Base-by-base conservation (phyloP, 495 filamentous ascomycete species). In the Glonium stellatum region DNA sequence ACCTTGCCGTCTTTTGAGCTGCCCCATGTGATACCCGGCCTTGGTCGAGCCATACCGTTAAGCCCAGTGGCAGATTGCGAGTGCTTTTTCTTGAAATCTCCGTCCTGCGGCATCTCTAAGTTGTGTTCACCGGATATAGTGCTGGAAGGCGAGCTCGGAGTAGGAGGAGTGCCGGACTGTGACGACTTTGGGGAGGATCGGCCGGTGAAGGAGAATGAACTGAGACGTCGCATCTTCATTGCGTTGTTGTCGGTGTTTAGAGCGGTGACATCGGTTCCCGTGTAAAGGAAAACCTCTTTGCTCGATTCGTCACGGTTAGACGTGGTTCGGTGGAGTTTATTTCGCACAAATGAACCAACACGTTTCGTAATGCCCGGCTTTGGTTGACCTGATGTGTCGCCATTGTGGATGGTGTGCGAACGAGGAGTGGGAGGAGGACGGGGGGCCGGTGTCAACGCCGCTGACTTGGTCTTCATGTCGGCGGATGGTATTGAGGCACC, bases 91-190 rank as follows among this genome's bases (percentile, higher is more conserved):
- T 11, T 42, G 13, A 22, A 42, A 35, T 41, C 35, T 59, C 41
- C 18, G 36, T 18, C 54, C 23, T 5, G 41, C 12, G 23, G 34
- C 18, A 19, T 36, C 0, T 42, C 37, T 19, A 25, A 27, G 13
- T n/a, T 36, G 5, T 52, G 25, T 13, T 64, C 64, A 21, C 61
- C 35, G 19, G 65, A 61, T 18, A 69, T 67, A 19, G 67, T 69
- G 59, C 67, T 67, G 11, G 67, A 54, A 27, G 65, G 67, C 31
- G 67, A 69, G 54, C 55, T 42, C 4, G 67, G 65, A 1, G 65
- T 65, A n/a, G 64, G 67, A 11, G 67, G 67, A 3, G 61, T 58
- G 55, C 64, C 58, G 8, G 56, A 56, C 15, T 63, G 62, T 5
- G 66, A 69, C 1, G 67, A 64, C 22, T 56, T 64, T 15, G 67